Percentiles rank a stretch among this genome's conserved stretches.
These are phyloP conservation scores for Magnolia changhungtana DNA, from an alignment of 164 flowering plant species.

Conservation along the genomic window DNA sequence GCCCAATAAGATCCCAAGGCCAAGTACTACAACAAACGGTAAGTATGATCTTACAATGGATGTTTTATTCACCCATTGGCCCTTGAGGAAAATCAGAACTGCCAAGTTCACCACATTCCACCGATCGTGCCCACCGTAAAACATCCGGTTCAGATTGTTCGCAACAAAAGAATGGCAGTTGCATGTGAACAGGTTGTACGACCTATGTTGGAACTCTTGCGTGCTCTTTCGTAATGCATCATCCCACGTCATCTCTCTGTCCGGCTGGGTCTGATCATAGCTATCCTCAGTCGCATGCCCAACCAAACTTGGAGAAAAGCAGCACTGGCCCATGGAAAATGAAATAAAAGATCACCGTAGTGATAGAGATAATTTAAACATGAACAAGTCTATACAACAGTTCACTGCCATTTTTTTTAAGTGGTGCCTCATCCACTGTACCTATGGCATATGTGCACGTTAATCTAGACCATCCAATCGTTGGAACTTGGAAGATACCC, in stretches of 20 bases:
- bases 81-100: conserved; percentile 61
- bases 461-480: not conserved
- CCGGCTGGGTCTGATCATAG: conserved; percentile 23
- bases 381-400: not conserved
- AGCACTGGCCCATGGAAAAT: conserved; percentile 34
- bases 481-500: not conserved
- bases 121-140: conserved; percentile 43
- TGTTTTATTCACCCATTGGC: conserved; percentile 65
- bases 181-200: conserved; percentile 84
- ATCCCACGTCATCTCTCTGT: conserved; percentile 60
- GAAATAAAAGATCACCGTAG: not conserved
- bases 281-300: conserved; percentile 5
- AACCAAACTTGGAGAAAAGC: conserved; percentile 21
- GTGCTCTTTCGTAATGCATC: conserved; percentile 69
- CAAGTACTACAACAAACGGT: conserved; percentile 55
- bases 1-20: conserved; percentile 53
- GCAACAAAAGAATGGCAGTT: conserved; percentile 96
- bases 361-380: too few species aligned
- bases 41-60: conserved; percentile 47
- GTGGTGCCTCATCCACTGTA: not conserved
- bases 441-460: not conserved
- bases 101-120: conserved; percentile 97
- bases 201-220: conserved; percentile 78
- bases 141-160: conserved; percentile 70
- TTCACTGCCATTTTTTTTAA: not conserved